Conservation (phyloP, 371 early-diverging fungal species). For the Syncephalastrum racemosum region DNA sequence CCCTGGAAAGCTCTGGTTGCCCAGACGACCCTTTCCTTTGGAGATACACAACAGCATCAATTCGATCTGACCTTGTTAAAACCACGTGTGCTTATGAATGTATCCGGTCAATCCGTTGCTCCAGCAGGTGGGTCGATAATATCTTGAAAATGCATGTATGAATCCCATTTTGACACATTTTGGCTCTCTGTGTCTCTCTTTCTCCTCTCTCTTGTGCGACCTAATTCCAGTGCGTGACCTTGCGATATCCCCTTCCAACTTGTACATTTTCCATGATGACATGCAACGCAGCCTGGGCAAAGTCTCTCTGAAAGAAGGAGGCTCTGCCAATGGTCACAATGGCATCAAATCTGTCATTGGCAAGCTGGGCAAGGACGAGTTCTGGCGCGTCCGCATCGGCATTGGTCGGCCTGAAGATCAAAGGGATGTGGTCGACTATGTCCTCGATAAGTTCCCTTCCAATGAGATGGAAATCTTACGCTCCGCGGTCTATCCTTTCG, state of each 20-base stretch:
- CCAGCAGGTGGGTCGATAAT: slow-evolving; percentile 54
- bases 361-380: slow-evolving; percentile 51
- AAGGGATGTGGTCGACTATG: slow-evolving; percentile 56
- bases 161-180: neutral
- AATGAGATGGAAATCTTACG: slow-evolving; percentile 48
- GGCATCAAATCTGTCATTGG: slow-evolving; percentile 71
- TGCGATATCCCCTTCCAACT: slow-evolving; percentile 29
- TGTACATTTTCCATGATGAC: slow-evolving; percentile 80
- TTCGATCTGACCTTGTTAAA: slow-evolving; percentile 60
- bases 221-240: slow-evolving; percentile 38
- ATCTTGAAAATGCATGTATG: neutral
- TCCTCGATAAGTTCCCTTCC: slow-evolving; percentile 54
- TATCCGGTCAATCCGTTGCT: slow-evolving; percentile 67
- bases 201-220: neutral
- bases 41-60: slow-evolving; percentile 18
- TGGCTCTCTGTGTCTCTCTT: neutral
- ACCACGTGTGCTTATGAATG: slow-evolving; percentile 69
- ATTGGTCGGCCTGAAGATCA: slow-evolving; percentile 64
- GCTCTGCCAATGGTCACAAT: slow-evolving; percentile 74
- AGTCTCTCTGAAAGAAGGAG: slow-evolving; percentile 58
- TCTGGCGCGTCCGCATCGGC: slow-evolving; percentile 63
- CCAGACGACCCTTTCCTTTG: slow-evolving; percentile 23
- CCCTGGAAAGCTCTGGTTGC: slow-evolving; percentile 50
- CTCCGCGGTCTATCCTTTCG: slow-evolving; percentile 28
- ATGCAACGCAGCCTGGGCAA: slow-evolving; percentile 69